Percentiles rank a stretch among this genome's conserved stretches.
Conservation (phyloP, 2,329 filamentous ascomycete species). For the Arthrobotrys sphaeroides region DNA sequence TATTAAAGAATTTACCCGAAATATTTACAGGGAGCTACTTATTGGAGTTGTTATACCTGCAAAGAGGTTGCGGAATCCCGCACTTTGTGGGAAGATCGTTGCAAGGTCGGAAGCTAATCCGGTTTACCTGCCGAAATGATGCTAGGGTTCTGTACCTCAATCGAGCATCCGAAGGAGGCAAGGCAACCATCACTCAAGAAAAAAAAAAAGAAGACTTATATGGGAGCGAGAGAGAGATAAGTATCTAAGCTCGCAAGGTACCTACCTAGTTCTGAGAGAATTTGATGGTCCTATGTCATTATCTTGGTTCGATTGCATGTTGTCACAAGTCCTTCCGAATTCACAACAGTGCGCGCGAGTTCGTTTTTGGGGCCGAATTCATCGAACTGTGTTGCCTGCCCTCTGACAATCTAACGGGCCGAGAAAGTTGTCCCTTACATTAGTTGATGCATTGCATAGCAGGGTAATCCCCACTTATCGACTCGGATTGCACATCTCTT, state of each 20-base stretch:
- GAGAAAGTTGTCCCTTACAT: no score
- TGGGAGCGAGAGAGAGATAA: background rate
- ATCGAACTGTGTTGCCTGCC: no score
- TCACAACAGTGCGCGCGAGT: no score
- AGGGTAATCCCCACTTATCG: no score
- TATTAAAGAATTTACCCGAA: conserved; percentile 36
- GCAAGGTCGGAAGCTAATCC: conserved; percentile 17
- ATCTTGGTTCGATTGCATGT: no score
- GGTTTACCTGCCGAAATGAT: conserved; percentile 43
- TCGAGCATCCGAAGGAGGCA: background rate
- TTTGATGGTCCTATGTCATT: no score
- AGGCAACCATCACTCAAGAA: conserved; percentile 22
- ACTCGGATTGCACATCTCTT: background rate
- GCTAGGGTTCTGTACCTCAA: background rate
- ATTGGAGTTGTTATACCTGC: background rate
- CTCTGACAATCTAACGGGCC: no score
- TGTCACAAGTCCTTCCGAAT: no score
- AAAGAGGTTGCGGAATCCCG: background rate
- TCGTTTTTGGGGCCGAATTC: no score
- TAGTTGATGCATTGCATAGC: no score
- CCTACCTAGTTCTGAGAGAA: no score
- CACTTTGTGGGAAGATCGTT: conserved; percentile 16
- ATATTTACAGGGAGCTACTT: conserved; percentile 32
- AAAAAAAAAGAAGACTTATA: background rate
- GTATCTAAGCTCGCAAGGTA: no score